Evolutionary conservation across 345 rosid species (phyloP), one percentile per base, ranked within the genome.

Genomic region (Pistacia integerrima): DNA sequence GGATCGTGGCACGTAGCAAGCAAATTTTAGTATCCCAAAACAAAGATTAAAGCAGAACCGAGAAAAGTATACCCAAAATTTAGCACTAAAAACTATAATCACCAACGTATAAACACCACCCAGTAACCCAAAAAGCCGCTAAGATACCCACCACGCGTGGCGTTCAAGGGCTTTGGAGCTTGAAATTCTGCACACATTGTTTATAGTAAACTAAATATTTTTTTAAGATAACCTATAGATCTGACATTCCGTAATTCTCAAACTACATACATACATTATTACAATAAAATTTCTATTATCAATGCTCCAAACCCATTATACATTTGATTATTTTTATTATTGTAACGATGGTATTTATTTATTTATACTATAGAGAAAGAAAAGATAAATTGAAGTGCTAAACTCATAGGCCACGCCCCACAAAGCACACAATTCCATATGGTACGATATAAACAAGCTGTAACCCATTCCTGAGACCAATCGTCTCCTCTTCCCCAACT

Each of bases 401-500:
- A 74, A 59, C 38, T 12, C 66, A 7, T 3, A 41, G 9, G 33
- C 61, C 75, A 59, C 69, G 30, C 78, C 77, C 54, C 75, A 71
- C 78, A 81, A 74, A 79, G 85, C 89, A 78, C 91, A 76, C 84
- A 48, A 48, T 78, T 82, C 87, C 64, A 91, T 78, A 75, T 65
- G 84, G 79, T 84, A 85, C 82, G 56, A 62, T 17, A 7, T 16
- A 10, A 46, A 62, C 1, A 8, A 81, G 77, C 3, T 89, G 97
- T 89, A 81, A 69, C 86, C 97, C 85, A 84, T 90, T 91, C 82
- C 75, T 63, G 81, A 76, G 94, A 91, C 98, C 92, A 88, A 77
- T 84, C 85, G 88, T 91, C 94, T 77, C 71, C 79, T 57, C 63
- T 87, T 82, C 86, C 80, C 87, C 84, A 85, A 86, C 82, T 90